These are phyloP conservation scores for Citropsis articulata DNA, from an alignment of 345 rosid species.

Conservation along the genomic window DNA sequence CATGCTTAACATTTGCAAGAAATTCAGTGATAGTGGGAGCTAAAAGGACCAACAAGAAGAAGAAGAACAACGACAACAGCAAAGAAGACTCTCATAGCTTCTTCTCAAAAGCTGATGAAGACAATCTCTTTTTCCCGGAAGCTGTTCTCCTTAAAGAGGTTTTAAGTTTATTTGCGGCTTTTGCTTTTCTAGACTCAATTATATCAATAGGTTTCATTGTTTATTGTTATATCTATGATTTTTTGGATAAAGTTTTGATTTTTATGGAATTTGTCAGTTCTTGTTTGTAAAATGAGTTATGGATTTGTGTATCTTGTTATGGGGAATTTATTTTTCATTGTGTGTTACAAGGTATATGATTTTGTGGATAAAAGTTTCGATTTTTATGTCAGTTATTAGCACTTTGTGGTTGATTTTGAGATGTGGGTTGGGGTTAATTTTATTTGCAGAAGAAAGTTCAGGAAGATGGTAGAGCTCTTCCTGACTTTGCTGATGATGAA, in stretches of 20 bases:
- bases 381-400: too few relatives aligned
- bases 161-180: background rate
- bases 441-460: slow-evolving; percentile 70
- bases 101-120: slow-evolving; percentile 51
- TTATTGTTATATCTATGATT: background rate
- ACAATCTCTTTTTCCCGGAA: slow-evolving; percentile 82
- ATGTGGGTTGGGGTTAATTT: slow-evolving; percentile 10
- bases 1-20: slow-evolving; percentile 26
- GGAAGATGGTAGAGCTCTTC: slow-evolving; percentile 75
- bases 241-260: background rate
- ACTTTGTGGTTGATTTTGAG: slow-evolving; percentile 18
- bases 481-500: slow-evolving; percentile 86
- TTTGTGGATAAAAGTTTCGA: background rate
- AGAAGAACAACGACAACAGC: background rate
- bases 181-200: background rate
- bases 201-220: background rate
- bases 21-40: slow-evolving; percentile 48
- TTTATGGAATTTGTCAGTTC: background rate
- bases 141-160: slow-evolving; percentile 86
- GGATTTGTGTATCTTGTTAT: background rate
- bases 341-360: too few relatives aligned
- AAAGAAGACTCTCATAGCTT: slow-evolving; percentile 61
- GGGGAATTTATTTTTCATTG: background rate
- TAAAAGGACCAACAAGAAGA: slow-evolving; percentile 38
- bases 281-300: background rate